A percentile compares a stretch with the other conserved stretches of the same genome.
Conservation (phyloP, 163 green algal genomes). For the Chlorella variabilis region DNA sequence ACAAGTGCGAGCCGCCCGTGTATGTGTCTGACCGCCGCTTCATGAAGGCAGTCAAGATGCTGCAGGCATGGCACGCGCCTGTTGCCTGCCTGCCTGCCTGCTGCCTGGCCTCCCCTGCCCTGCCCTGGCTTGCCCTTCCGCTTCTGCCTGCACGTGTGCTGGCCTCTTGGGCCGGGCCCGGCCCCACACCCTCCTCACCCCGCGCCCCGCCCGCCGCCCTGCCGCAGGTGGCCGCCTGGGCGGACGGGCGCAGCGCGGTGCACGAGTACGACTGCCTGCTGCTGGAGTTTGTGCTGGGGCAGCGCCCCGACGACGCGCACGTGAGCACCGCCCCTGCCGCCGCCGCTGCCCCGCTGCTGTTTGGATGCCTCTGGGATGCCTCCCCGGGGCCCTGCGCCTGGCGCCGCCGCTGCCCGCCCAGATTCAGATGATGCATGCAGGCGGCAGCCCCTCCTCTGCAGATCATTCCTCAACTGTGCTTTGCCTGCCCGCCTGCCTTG, state of each 20-base stretch:
- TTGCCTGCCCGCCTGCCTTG: no score
- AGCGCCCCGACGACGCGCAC: conserved; percentile 78
- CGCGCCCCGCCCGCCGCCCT: neutral
- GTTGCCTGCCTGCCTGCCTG: neutral
- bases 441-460: no score
- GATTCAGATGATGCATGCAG: no score
- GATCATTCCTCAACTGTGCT: no score
- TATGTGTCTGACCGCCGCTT: conserved; percentile 95
- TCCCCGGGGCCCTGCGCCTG: no score
- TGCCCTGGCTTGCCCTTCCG: no score
- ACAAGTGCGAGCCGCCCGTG: conserved; percentile 93
- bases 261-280: conserved; percentile 80
- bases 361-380: no score
- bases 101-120: neutral
- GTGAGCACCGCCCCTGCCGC: conserved; percentile 13
- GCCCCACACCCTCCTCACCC: neutral
- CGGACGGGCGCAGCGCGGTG: conserved; percentile 57
- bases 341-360: no score
- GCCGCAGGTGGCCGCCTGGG: conserved; percentile 26
- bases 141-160: no score
- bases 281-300: conserved; percentile 84
- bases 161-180: neutral
- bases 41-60: conserved; percentile 89
- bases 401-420: no score
- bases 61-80: conserved; percentile 72